Evolutionary conservation across 1,284 basidiomycete genomes (phyloP).

Genomic region (Rhodofomes roseus): DNA sequence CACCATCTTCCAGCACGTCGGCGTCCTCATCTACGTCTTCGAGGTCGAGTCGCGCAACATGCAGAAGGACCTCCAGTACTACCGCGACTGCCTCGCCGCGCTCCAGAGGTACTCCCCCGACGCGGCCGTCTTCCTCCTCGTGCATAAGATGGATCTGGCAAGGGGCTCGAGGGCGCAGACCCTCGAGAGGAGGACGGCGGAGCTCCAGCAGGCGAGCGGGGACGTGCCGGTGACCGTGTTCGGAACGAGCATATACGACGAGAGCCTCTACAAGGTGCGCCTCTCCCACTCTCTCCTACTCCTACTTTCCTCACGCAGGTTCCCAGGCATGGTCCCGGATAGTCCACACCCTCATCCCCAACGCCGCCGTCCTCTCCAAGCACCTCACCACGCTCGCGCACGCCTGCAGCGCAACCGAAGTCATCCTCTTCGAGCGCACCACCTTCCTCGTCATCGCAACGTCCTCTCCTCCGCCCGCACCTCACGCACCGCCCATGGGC

Average conservation of each 20-base stretch:
- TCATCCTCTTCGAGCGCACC: constrained; percentile 93
- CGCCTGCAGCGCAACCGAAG: constrained; percentile 87
- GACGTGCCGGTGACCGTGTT: constrained; percentile 65
- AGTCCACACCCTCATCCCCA: constrained; percentile 95
- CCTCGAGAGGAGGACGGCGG: constrained; percentile 67
- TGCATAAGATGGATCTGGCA: constrained; percentile 96
- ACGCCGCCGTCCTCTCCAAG: constrained; percentile 82
- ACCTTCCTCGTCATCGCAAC: constrained; percentile 97
- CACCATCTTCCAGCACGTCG: constrained; percentile 94
- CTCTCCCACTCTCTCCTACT: constrained; percentile 2
- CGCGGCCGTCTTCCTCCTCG: constrained; percentile 83
- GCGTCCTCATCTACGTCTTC: constrained; percentile 97
- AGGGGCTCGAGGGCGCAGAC: constrained; percentile 54
- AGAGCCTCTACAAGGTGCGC: constrained; percentile 89
- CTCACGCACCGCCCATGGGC: constrained; percentile 16
- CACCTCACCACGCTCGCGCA: constrained; percentile 85
- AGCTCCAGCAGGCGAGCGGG: constrained; percentile 64
- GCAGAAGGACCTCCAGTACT: constrained; percentile 82
- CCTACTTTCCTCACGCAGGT: background rate
- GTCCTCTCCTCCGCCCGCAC: constrained; percentile 37
- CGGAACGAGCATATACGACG: constrained; percentile 98
- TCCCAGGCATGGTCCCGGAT: constrained; percentile 94
- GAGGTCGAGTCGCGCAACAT: constrained; percentile 81
- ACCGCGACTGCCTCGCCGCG: constrained; percentile 80
- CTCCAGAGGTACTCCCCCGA: constrained; percentile 75